Conservation (phyloP, 108 stramenopile species). For the Nannochloropsis salina region DNA sequence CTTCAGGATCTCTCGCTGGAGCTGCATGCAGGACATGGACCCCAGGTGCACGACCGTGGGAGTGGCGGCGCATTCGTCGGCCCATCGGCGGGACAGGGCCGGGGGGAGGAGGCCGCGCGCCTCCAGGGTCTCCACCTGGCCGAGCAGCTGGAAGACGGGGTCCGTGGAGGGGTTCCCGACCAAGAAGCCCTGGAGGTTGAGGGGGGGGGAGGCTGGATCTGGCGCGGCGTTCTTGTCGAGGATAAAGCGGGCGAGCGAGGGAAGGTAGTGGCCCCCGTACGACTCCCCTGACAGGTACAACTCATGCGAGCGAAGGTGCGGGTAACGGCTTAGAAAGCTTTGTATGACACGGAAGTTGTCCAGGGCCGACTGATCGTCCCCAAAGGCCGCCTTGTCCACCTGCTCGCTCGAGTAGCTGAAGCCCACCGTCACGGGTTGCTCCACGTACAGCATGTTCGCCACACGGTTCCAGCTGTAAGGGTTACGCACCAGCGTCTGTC, state of each 20-base stretch:
- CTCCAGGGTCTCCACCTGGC: neutral
- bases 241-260: neutral
- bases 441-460: conserved; percentile 23
- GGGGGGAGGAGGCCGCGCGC: neutral
- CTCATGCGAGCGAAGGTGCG: neutral
- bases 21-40: neutral
- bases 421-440: conserved; percentile 11
- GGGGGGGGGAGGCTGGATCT: neutral
- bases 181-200: conserved; percentile 7
- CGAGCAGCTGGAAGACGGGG: neutral
- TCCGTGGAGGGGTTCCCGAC: conserved; percentile 24
- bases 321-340: neutral
- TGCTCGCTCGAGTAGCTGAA: neutral
- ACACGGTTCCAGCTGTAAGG: conserved; percentile 56
- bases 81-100: neutral
- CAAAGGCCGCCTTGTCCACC: neutral
- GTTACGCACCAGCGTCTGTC: conserved; percentile 43
- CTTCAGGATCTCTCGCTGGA: neutral
- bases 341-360: neutral
- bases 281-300: conserved; percentile 13
- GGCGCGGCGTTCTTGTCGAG: neutral
- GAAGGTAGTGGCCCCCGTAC: neutral
- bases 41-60: neutral
- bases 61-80: neutral
- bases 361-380: neutral